Conservation (phyloP, 108 stramenopile genomes). For the Cyclotella sp. region DNA sequence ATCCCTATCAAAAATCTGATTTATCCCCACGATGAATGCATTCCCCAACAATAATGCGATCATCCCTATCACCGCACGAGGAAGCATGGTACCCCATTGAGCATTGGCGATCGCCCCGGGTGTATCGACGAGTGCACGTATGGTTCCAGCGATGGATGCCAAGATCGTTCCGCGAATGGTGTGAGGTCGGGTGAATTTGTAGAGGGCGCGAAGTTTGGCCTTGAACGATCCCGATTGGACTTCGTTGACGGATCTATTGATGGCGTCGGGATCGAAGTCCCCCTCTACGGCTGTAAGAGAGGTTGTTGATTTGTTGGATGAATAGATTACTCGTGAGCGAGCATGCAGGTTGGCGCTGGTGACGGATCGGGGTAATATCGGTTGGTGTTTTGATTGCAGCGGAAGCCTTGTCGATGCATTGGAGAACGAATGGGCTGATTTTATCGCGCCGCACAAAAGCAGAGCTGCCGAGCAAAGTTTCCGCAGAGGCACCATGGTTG, state of each 20-base stretch:
- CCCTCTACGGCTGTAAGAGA: conserved; percentile 71
- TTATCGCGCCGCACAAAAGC: background rate
- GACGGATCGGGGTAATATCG: background rate
- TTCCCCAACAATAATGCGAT: conserved; percentile 92
- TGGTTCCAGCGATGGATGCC: conserved; percentile 92
- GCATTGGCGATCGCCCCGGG: conserved; percentile 70
- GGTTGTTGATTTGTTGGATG: conserved; percentile 11
- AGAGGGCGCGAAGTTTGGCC: conserved; percentile 82
- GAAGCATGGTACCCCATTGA: conserved; percentile 76
- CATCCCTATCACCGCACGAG: conserved; percentile 89
- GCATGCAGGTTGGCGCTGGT: background rate
- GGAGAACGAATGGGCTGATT: conserved; percentile 9
- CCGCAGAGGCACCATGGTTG: background rate
- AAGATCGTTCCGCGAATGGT: conserved; percentile 96
- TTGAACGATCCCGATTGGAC: conserved; percentile 73
- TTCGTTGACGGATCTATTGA: conserved; percentile 57
- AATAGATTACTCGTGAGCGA: background rate
- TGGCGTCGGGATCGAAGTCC: conserved; percentile 87
- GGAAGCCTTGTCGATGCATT: background rate
- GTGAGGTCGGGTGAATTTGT: conserved; percentile 97
- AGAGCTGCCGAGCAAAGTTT: background rate
- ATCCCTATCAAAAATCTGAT: conserved; percentile 95
- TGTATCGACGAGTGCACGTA: conserved; percentile 89
- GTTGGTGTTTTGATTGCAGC: background rate
- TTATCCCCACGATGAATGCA: conserved; percentile 97